phyloP scores from a whole-genome alignment of 1,284 basidiomycete genomes.

The Melampsora americana region DNA sequence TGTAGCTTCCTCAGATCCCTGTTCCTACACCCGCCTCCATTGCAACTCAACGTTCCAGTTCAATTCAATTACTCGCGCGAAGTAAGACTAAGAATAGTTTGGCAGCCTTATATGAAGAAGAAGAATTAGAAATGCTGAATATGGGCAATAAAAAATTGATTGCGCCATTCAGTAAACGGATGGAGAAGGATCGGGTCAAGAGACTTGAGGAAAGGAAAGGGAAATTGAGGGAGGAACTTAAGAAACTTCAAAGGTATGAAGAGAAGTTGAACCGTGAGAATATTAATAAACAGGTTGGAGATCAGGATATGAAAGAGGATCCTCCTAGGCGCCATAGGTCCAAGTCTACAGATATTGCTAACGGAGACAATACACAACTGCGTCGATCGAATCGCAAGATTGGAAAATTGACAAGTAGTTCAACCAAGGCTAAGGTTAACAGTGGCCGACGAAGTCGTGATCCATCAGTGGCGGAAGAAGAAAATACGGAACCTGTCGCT shows the following conservation, averaged over 20 bases:
- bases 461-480: slow-evolving; percentile 29
- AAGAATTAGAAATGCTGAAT: slow-evolving; percentile 25
- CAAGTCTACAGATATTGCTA: slow-evolving; percentile 12
- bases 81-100: slow-evolving; percentile 1
- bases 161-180: slow-evolving; percentile 29
- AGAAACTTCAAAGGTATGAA: slow-evolving; percentile 29
- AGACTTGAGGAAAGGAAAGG: slow-evolving; percentile 33
- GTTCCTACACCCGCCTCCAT: slow-evolving; percentile 22
- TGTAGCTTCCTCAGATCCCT: slow-evolving; percentile 28
- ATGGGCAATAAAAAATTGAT: neutral
- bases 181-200: slow-evolving; percentile 23
- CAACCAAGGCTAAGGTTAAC: slow-evolving; percentile 35
- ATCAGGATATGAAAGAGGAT: neutral
- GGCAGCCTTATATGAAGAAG: slow-evolving; percentile 30
- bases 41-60: slow-evolving; percentile 12
- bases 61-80: slow-evolving; percentile 4
- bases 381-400: slow-evolving; percentile 18
- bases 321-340: neutral
- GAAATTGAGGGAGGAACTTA: slow-evolving; percentile 20
- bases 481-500: neutral
- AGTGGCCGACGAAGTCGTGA: slow-evolving; percentile 17
- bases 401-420: slow-evolving; percentile 28
- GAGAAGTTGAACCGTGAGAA: neutral
- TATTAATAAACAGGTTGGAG: neutral
- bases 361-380: slow-evolving; percentile 4